Conservation (phyloP, 2,329 filamentous ascomycete genomes). For the Cercospora nicotianae region DNA sequence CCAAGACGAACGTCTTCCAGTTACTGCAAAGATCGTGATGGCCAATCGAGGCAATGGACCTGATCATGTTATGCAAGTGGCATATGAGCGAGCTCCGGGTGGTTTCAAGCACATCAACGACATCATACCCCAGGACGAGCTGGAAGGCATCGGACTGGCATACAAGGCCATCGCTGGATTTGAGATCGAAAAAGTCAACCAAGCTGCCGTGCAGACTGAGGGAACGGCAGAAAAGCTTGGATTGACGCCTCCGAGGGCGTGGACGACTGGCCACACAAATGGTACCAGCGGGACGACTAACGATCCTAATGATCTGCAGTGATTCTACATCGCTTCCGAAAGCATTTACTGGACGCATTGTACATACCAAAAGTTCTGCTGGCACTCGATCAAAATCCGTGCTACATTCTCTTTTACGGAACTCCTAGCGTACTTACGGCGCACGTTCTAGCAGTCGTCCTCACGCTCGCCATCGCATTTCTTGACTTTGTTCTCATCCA, state of each 20-base stretch:
- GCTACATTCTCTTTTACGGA: too few relatives aligned
- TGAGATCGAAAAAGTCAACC: conserved; percentile 49
- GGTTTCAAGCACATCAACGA: conserved; percentile 45
- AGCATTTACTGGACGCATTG: background rate
- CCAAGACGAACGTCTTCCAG: conserved; percentile 44
- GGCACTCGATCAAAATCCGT: background rate
- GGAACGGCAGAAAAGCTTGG: conserved; percentile 29
- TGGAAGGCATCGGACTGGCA: conserved; percentile 29
- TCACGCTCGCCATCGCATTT: too few relatives aligned
- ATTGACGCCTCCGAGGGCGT: conserved; percentile 25
- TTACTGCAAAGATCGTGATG: conserved; percentile 49
- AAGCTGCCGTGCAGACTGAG: conserved; percentile 42
- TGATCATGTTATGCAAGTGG: conserved; percentile 50
- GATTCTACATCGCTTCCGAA: background rate
- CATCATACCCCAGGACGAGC: conserved; percentile 29
- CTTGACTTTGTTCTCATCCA: too few relatives aligned
- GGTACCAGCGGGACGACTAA: background rate
- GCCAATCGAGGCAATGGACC: conserved; percentile 50
- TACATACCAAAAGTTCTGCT: background rate
- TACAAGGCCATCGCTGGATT: conserved; percentile 49
- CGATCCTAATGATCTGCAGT: conserved; percentile 2
- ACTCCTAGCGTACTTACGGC: too few relatives aligned
- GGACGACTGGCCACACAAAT: background rate
- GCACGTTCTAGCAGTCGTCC: too few relatives aligned
- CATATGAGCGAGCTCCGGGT: conserved; percentile 47